Conservation (phyloP, 257 asterid species). For the Ehretia macrophylla region DNA sequence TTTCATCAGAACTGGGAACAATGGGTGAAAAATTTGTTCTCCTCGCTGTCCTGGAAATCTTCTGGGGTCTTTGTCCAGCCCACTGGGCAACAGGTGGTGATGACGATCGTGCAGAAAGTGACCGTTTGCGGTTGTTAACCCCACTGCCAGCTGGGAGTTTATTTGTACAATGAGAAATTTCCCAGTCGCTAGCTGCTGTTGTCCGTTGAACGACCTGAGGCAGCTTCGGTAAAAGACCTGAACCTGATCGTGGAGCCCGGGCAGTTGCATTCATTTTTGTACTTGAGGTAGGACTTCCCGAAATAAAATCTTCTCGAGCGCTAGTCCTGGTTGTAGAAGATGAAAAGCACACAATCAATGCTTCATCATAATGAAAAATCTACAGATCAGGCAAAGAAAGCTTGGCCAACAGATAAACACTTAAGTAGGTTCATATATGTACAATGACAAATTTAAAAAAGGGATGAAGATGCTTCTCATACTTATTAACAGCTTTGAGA, state of each 20-base stretch:
- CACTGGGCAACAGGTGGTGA: constrained; percentile 87
- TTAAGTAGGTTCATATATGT: not conserved
- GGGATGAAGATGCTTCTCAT: constrained; percentile 17
- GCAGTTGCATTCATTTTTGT: constrained; percentile 63
- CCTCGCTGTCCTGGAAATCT: constrained; percentile 76
- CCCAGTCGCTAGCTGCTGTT: constrained; percentile 71
- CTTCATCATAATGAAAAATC: constrained; percentile 10
- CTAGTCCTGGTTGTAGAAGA: constrained; percentile 46
- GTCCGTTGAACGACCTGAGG: constrained; percentile 59
- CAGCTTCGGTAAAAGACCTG: constrained; percentile 56
- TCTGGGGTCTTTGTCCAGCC: constrained; percentile 81
- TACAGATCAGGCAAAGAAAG: too few relatives aligned
- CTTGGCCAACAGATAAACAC: not conserved
- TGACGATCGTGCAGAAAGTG: constrained; percentile 65
- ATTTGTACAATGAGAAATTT: constrained; percentile 66
- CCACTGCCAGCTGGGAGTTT: constrained; percentile 55
- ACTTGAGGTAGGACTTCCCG: constrained; percentile 83
- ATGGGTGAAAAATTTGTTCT: constrained; percentile 65
- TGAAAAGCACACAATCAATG: constrained; percentile 6
- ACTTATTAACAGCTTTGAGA: constrained; percentile 71
- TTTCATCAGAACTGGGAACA: constrained; percentile 60
- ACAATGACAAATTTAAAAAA: not conserved
- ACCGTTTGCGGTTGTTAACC: constrained; percentile 65
- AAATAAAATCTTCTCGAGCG: constrained; percentile 69
- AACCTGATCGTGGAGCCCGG: constrained; percentile 81